Evolutionary conservation across 345 rosid genomes (phyloP), one percentile per base, ranked within the genome.

Genomic region (Raphanus sativus): DNA sequence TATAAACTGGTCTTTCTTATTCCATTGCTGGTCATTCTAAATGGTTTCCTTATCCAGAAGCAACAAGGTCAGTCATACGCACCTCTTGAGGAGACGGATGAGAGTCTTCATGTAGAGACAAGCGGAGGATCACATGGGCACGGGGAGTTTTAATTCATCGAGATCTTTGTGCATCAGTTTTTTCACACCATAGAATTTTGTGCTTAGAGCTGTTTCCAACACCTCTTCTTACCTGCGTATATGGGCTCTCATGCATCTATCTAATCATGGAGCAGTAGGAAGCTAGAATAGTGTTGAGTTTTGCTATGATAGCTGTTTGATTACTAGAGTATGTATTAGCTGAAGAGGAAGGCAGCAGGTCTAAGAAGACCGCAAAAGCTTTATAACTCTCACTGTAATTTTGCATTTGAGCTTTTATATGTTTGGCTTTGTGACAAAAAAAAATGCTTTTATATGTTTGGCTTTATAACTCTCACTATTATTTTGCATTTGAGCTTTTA

Each of bases 181-280:
- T 93, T 96, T 62, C 98, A 96, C 83, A 96, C 99, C 33, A 93
- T 96, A 52, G 98, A 96, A 79, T 6, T 96, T 93, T 83, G 97
- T 93, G 40, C 98, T 96, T 45, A 95, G 99, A 76, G 97, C 98
- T 56, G 97, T n/a, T 91, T 73, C 93, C 99, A 96, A 96, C 84
- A 96, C 98, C 12, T 98, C 99, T 66, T 96, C 98, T 2, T 91
- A 93, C 81, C 96, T 96, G 66, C 93, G 98, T 50, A 75, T 90
- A 64, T 93, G 99, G 99, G 96, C 98, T 24, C 92, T 96, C 75
- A 96, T 97, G 99, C 93, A 79, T 64, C 25, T 45, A 79, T 64
- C 40, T 32, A 36, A 32, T 33, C 17, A 11, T 59, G 6, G 21
- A 61, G 10, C 13, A 61, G 38, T 29, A 29, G 6, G 65, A 29